Percentiles rank a stretch among this genome's conserved stretches.
These are phyloP conservation scores for Colletotrichum sp. DNA, from an alignment of 2,329 filamentous ascomycete species.

Conservation along the genomic window DNA sequence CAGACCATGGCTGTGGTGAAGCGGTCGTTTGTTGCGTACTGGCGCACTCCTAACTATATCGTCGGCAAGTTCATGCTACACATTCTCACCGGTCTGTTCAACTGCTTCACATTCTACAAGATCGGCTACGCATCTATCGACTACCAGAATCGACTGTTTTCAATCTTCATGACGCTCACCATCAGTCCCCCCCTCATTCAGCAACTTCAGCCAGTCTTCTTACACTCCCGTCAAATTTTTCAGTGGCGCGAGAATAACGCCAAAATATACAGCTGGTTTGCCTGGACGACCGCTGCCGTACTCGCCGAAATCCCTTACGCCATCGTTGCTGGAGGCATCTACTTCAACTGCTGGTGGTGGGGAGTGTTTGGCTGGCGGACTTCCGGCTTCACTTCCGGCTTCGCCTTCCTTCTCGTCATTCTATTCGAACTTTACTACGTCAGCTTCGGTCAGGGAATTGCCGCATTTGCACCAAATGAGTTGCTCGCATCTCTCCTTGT, in stretches of 20 bases:
- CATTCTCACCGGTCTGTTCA: constrained; percentile 68
- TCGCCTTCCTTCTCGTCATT: constrained; percentile 67
- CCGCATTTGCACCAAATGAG: constrained; percentile 69
- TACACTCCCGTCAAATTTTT: constrained; percentile 70
- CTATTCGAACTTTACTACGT: constrained; percentile 70
- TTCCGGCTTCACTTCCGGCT: constrained; percentile 61
- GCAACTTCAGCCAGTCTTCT: constrained; percentile 75
- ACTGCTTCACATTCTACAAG: constrained; percentile 73
- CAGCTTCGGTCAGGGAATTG: constrained; percentile 70
- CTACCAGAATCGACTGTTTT: constrained; percentile 75
- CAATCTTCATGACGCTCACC: constrained; percentile 77
- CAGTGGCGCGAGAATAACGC: constrained; percentile 74
- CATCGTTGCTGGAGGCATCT: constrained; percentile 67
- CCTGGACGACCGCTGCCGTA: constrained; percentile 69
- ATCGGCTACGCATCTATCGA: constrained; percentile 61
- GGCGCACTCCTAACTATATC: constrained; percentile 68
- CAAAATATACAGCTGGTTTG: constrained; percentile 80
- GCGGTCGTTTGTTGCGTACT: constrained; percentile 66
- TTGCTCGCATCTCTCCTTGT: constrained; percentile 69
- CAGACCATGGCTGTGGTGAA: constrained; percentile 60
- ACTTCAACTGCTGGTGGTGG: constrained; percentile 67
- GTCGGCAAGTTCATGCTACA: constrained; percentile 67
- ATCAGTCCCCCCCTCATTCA: constrained; percentile 78
- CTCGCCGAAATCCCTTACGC: constrained; percentile 74
- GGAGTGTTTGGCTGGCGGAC: constrained; percentile 52